Conservation (phyloP, 2,329 filamentous ascomycete species). For the Zymoseptoria pseudotritici region DNA sequence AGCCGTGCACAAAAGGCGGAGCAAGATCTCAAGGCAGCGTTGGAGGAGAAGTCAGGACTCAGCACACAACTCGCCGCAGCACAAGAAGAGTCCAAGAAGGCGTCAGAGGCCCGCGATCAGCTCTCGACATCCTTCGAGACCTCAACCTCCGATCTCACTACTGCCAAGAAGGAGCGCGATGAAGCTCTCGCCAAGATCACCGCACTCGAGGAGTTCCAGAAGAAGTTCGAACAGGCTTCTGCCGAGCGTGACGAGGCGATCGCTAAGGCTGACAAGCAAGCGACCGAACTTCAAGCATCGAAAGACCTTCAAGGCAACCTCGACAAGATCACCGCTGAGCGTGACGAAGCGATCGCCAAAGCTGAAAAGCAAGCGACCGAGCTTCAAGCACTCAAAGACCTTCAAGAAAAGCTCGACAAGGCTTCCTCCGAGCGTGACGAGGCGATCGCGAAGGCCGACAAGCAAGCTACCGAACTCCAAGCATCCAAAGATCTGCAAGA, state of each 20-base stretch:
- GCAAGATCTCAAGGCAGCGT: slow-evolving; percentile 11
- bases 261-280: background rate
- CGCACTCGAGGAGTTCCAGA: slow-evolving; percentile 2
- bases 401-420: background rate
- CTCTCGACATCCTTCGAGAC: slow-evolving; percentile 6
- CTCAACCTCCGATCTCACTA: slow-evolving; percentile 6
- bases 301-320: background rate
- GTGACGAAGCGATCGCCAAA: background rate
- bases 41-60: slow-evolving; percentile 11
- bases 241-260: background rate
- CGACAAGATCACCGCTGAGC: background rate
- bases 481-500: background rate
- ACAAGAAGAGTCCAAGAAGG: slow-evolving; percentile 4
- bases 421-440: background rate
- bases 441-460: background rate
- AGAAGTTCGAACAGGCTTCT: slow-evolving; percentile 3
- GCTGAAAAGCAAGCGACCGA: background rate
- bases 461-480: background rate
- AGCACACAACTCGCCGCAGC: slow-evolving; percentile 9
- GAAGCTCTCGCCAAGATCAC: slow-evolving; percentile 1
- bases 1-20: slow-evolving; percentile 10
- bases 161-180: slow-evolving; percentile 7
- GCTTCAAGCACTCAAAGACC: background rate
- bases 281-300: background rate
- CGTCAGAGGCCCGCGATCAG: slow-evolving; percentile 2